Evolutionary conservation across 495 filamentous ascomycete species (phyloP).

Genomic region (Hypomontagnella submonticulosa): DNA sequence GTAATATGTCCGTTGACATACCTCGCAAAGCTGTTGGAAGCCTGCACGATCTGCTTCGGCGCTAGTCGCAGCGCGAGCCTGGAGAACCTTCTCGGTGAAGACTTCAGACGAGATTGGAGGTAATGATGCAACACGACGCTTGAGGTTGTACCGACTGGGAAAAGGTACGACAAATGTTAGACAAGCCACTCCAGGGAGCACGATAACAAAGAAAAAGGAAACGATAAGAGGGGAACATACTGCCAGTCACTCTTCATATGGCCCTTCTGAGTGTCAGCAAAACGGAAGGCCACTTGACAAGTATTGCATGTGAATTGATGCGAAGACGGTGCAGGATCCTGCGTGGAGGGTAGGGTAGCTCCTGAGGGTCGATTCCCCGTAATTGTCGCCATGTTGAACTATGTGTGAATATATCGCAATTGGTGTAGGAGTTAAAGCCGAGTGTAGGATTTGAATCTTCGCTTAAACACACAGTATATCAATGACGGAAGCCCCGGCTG

Average conservation of each 20-base stretch:
- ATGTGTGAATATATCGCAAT: neutral
- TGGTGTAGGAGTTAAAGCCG: neutral
- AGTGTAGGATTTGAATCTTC: slow-evolving; percentile 6
- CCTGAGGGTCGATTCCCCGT: slow-evolving; percentile 53
- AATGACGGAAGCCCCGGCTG: slow-evolving; percentile 12
- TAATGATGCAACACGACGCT: slow-evolving; percentile 90
- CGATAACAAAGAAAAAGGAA: slow-evolving; percentile 7
- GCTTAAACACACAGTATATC: slow-evolving; percentile 16
- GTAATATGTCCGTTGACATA: slow-evolving; percentile 92
- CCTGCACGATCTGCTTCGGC: slow-evolving; percentile 89
- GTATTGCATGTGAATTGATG: slow-evolving; percentile 98
- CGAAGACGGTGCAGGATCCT: slow-evolving; percentile 58
- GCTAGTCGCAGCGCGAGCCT: slow-evolving; percentile 82
- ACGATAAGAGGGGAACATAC: slow-evolving; percentile 65
- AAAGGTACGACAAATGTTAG: slow-evolving; percentile 26
- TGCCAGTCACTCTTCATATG: slow-evolving; percentile 99
- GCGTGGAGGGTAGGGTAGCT: slow-evolving; percentile 41
- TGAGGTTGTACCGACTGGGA: slow-evolving; percentile 93
- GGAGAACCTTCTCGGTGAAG: slow-evolving; percentile 97
- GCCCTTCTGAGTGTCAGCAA: slow-evolving; percentile 88
- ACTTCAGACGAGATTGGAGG: slow-evolving; percentile 92
- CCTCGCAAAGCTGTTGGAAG: slow-evolving; percentile 83
- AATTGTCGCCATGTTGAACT: slow-evolving; percentile 64
- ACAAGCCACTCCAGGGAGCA: slow-evolving; percentile 8
- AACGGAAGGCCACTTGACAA: slow-evolving; percentile 95